These are phyloP conservation scores for Avicennia marina DNA, from an alignment of 257 asterid genomes.

Conservation along the genomic window DNA sequence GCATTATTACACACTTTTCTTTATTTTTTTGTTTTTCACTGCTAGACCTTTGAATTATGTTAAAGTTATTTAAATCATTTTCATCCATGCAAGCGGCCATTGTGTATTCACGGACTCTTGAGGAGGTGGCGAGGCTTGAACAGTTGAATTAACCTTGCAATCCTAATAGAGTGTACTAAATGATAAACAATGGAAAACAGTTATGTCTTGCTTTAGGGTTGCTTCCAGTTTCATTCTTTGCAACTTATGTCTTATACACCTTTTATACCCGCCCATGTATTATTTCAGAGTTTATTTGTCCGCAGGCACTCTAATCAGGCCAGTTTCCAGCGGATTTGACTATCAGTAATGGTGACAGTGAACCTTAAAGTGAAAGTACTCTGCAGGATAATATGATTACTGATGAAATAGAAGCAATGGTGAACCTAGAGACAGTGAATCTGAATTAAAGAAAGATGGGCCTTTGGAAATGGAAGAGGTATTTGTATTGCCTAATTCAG, in stretches of 20 bases:
- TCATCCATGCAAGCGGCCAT: constrained; percentile 83
- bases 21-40: not conserved
- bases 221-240: not conserved
- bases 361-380: constrained; percentile 35
- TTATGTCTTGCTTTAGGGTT: not conserved
- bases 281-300: constrained; percentile 3
- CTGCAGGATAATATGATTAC: constrained; percentile 54
- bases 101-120: constrained; percentile 91
- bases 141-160: constrained; percentile 51
- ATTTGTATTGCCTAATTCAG: constrained; percentile 3
- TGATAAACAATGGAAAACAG: not conserved
- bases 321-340: constrained; percentile 86
- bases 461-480: constrained; percentile 90
- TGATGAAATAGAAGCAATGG: constrained; percentile 44
- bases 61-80: not conserved
- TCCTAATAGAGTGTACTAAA: constrained; percentile 2
- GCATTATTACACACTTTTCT: not conserved
- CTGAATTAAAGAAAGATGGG: constrained; percentile 49
- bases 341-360: constrained; percentile 36
- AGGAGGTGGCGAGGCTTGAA: constrained; percentile 98
- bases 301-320: constrained; percentile 91
- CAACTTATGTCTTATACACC: not conserved
- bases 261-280: no score
- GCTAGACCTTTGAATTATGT: no score
- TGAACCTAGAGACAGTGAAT: constrained; percentile 32